These are phyloP conservation scores for Rheum nobile DNA, from an alignment of 148 eudicot species.

Conservation along the genomic window DNA sequence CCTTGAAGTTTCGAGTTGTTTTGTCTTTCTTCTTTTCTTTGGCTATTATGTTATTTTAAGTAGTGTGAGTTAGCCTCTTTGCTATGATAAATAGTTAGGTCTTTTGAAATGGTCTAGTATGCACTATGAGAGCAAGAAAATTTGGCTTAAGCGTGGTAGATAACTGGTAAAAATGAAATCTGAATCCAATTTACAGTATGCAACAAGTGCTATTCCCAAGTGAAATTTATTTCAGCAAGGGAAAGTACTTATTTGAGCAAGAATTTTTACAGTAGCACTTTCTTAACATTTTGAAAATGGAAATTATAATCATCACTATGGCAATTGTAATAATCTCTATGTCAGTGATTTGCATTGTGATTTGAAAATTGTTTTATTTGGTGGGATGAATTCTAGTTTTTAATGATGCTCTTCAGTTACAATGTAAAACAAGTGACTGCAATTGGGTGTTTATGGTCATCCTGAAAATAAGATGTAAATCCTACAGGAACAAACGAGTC, in stretches of 20 bases:
- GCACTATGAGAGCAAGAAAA: not conserved
- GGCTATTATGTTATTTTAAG: too few relatives aligned
- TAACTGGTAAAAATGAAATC: not conserved
- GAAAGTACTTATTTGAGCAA: not conserved
- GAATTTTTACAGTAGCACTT: not conserved
- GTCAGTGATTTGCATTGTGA: not conserved
- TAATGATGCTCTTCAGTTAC: not conserved
- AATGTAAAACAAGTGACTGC: not conserved
- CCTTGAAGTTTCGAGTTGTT: not conserved
- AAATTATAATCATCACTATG: not conserved
- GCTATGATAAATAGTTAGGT: not conserved
- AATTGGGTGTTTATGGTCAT: not conserved
- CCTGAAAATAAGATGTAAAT: not conserved
- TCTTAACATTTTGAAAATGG: not conserved
- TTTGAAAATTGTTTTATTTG: not conserved
- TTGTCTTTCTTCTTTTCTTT: not conserved
- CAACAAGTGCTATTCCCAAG: not conserved
- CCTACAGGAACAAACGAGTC: conserved; percentile 41
- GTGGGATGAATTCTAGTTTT: not conserved
- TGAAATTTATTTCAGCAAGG: not conserved
- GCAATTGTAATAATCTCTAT: too few relatives aligned
- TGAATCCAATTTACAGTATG: not conserved
- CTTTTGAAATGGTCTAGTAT: not conserved
- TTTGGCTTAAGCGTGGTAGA: not conserved
- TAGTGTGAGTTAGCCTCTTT: not conserved